A percentile compares a stretch with the other conserved stretches of the same genome.
Evolutionary conservation across 1,284 basidiomycete genomes (phyloP).

Genomic region (Ganoderma multipileum): DNA sequence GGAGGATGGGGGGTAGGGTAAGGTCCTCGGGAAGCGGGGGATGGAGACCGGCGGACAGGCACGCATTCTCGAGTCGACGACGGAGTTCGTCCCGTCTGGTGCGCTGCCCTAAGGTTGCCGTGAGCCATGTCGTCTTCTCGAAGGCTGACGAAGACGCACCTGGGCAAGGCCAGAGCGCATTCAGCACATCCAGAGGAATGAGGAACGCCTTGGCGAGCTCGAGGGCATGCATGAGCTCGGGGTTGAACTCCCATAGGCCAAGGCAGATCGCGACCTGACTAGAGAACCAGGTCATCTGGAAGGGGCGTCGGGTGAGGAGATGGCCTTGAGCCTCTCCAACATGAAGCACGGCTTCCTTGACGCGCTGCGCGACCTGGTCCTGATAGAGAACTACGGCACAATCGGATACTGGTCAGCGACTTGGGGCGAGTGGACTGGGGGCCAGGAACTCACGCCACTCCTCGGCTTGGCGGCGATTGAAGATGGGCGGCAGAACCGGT

Average conservation of each 20-base stretch:
- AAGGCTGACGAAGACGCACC: slow-evolving; percentile 44
- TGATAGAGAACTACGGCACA: slow-evolving; percentile 62
- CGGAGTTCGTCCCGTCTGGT: slow-evolving; percentile 39
- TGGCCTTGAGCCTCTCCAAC: slow-evolving; percentile 54
- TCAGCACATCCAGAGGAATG: slow-evolving; percentile 67
- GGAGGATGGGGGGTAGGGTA: slow-evolving; percentile 38
- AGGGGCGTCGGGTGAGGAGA: slow-evolving; percentile 68
- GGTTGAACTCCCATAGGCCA: slow-evolving; percentile 69
- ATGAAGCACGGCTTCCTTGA: slow-evolving; percentile 56
- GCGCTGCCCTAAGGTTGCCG: slow-evolving; percentile 33
- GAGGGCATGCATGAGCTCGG: slow-evolving; percentile 61
- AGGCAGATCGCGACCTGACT: slow-evolving; percentile 57
- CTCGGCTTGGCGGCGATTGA: slow-evolving; percentile 71
- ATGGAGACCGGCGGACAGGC: slow-evolving; percentile 31
- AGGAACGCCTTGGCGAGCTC: slow-evolving; percentile 72
- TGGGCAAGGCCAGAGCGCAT: slow-evolving; percentile 73
- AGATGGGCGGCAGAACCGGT: slow-evolving; percentile 46
- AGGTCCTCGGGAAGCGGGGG: slow-evolving; percentile 36
- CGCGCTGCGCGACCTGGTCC: slow-evolving; percentile 61
- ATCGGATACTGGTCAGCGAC: slow-evolving; percentile 3
- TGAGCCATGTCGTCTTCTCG: slow-evolving; percentile 1
- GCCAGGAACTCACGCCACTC: slow-evolving; percentile 71
- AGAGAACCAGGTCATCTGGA: slow-evolving; percentile 72
- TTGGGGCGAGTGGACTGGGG: slow-evolving; percentile 1
- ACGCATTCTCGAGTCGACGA: slow-evolving; percentile 36